Conservation (phyloP, 495 filamentous ascomycete species). For the Bacidia gigantensis region DNA sequence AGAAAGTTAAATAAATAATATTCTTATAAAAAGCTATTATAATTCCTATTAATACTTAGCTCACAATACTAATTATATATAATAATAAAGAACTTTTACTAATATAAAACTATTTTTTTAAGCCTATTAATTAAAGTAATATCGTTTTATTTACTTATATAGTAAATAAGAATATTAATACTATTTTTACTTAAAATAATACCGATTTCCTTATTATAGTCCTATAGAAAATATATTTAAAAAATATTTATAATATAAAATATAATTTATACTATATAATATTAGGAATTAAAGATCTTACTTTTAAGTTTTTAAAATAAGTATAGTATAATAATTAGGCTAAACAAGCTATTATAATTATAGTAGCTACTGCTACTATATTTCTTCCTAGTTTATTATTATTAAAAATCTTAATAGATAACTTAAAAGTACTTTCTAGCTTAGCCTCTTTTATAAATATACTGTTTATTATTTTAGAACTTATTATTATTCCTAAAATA, state of each 20-base stretch:
- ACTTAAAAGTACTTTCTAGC: not conserved
- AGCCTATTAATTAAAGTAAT: not conserved
- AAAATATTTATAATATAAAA: not conserved
- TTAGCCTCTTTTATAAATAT: not conserved
- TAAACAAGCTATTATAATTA: not conserved
- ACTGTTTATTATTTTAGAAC: no score
- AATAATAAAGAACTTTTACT: conserved; percentile 1
- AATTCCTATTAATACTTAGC: not conserved
- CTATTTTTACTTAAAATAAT: conserved; percentile 2
- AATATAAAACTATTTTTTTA: not conserved
- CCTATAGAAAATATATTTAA: not conserved
- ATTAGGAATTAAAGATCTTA: not conserved
- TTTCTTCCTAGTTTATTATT: not conserved
- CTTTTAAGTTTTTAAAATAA: not conserved
- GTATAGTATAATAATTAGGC: not conserved
- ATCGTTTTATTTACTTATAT: conserved; percentile 2
- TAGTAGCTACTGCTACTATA: not conserved
- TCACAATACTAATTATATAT: not conserved
- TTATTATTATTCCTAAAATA: not conserved
- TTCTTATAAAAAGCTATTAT: not conserved
- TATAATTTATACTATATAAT: not conserved
- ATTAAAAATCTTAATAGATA: no score
- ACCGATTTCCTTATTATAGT: conserved; percentile 1
- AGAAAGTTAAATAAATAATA: not conserved
- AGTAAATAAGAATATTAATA: not conserved